Conservation (phyloP, 345 rosid species). For the Aquilaria yunnanensis region DNA sequence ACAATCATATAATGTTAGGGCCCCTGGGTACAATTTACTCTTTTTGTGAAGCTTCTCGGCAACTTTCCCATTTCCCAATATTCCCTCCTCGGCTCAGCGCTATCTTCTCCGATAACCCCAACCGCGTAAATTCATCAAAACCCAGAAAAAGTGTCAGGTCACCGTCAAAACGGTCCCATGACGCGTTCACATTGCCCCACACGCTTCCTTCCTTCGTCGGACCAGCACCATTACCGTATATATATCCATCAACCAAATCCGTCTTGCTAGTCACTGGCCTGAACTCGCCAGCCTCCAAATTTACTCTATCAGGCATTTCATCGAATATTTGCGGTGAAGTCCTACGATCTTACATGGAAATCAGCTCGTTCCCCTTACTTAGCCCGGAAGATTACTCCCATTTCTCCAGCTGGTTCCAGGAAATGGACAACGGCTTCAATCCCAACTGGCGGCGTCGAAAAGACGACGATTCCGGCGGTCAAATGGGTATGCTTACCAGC, state of each 20-base stretch:
- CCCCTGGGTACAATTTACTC: too few relatives aligned
- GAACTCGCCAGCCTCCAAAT: slow-evolving; percentile 33
- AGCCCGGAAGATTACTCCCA: slow-evolving; percentile 42
- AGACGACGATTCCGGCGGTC: slow-evolving; percentile 21
- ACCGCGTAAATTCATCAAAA: slow-evolving; percentile 11
- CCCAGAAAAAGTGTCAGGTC: slow-evolving; percentile 39
- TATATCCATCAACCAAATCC: slow-evolving; percentile 23
- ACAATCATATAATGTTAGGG: too few relatives aligned
- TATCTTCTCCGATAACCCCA: not conserved
- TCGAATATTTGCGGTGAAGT: slow-evolving; percentile 15
- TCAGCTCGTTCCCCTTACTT: slow-evolving; percentile 55
- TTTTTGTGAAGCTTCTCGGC: not conserved
- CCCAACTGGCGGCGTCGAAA: slow-evolving; percentile 38
- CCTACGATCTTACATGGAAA: slow-evolving; percentile 32
- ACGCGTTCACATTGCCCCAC: slow-evolving; percentile 49
- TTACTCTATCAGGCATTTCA: slow-evolving; percentile 20
- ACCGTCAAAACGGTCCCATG: slow-evolving; percentile 29
- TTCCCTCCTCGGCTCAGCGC: not conserved
- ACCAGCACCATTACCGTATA: slow-evolving; percentile 16
- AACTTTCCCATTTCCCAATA: slow-evolving; percentile 12
- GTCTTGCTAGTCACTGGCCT: slow-evolving; percentile 16
- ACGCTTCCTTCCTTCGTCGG: slow-evolving; percentile 32
- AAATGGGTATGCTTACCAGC: not conserved
- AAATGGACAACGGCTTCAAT: slow-evolving; percentile 21
- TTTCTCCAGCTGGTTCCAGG: slow-evolving; percentile 28